Evolutionary conservation across 495 filamentous ascomycete genomes (phyloP).

Genomic region (Rostrohypoxylon terebratum): DNA sequence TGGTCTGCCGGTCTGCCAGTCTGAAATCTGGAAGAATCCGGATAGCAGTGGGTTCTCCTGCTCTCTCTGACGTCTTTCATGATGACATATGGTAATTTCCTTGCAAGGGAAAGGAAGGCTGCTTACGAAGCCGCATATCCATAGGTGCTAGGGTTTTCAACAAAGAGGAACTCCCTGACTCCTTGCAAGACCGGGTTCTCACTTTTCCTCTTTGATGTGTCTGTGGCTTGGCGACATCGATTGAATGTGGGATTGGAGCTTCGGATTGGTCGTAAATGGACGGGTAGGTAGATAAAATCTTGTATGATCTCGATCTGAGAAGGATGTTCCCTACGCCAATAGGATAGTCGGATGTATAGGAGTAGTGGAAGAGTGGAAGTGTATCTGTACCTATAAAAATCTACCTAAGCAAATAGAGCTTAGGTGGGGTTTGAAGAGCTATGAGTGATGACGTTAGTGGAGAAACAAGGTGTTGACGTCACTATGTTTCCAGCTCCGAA

Average conservation of each 20-base stretch:
- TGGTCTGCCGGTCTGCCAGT: no score
- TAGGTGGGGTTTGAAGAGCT: conserved; percentile 19
- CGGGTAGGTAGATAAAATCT: neutral
- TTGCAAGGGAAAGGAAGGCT: conserved; percentile 5
- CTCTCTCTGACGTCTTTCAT: conserved; percentile 42
- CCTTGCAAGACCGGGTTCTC: conserved; percentile 13
- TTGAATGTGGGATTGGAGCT: conserved; percentile 22
- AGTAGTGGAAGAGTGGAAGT: conserved; percentile 16
- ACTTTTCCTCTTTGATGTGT: conserved; percentile 5
- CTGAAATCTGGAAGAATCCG: neutral
- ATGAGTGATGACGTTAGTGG: conserved; percentile 44
- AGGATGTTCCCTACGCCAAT: conserved; percentile 14
- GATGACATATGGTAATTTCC: conserved; percentile 23
- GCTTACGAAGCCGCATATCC: conserved; percentile 9
- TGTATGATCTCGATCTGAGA: conserved; percentile 40
- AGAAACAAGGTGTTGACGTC: conserved; percentile 38
- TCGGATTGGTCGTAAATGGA: conserved; percentile 29
- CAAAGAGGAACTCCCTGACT: conserved; percentile 17
- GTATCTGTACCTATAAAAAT: no score
- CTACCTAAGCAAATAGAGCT: neutral
- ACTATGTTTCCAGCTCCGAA: conserved; percentile 18
- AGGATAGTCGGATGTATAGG: conserved; percentile 1
- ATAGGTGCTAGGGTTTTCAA: conserved; percentile 5
- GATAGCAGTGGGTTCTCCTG: conserved; percentile 9
- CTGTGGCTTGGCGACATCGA: conserved; percentile 39